Evolutionary conservation across 2,329 filamentous ascomycete species (phyloP).

Genomic region (Colletotrichum gloeosporioides): DNA sequence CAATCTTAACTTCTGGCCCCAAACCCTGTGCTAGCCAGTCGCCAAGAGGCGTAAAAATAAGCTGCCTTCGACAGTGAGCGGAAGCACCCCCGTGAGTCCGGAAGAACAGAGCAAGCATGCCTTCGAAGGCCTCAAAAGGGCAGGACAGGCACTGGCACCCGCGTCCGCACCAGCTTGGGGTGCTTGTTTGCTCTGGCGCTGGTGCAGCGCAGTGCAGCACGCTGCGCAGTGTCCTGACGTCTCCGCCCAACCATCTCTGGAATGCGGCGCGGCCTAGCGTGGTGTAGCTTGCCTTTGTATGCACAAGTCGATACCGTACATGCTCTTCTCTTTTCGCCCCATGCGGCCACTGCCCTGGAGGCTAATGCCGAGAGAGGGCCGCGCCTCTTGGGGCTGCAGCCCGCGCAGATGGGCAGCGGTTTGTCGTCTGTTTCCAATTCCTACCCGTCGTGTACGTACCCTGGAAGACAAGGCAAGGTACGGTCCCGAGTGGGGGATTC

Average conservation of each 20-base stretch:
- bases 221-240: conserved; percentile 13
- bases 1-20: background rate
- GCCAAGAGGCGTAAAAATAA: conserved; percentile 2
- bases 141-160: background rate
- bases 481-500: conserved; percentile 18
- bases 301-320: conserved; percentile 13
- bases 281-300: conserved; percentile 8
- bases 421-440: conserved; percentile 22
- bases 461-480: conserved; percentile 14
- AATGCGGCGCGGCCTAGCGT: conserved; percentile 6
- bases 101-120: background rate
- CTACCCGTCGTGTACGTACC: conserved; percentile 20
- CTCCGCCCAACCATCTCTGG: conserved; percentile 11
- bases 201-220: background rate
- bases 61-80: background rate
- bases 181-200: background rate
- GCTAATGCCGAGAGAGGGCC: conserved; percentile 23
- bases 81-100: background rate
- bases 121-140: background rate
- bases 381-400: conserved; percentile 21
- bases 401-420: conserved; percentile 16
- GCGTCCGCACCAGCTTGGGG: background rate
- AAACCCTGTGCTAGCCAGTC: background rate
- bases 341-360: conserved; percentile 16
- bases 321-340: conserved; percentile 4